Evolutionary conservation across 805 yeast species (phyloP).

Genomic region (Lipomyces japonicus): DNA sequence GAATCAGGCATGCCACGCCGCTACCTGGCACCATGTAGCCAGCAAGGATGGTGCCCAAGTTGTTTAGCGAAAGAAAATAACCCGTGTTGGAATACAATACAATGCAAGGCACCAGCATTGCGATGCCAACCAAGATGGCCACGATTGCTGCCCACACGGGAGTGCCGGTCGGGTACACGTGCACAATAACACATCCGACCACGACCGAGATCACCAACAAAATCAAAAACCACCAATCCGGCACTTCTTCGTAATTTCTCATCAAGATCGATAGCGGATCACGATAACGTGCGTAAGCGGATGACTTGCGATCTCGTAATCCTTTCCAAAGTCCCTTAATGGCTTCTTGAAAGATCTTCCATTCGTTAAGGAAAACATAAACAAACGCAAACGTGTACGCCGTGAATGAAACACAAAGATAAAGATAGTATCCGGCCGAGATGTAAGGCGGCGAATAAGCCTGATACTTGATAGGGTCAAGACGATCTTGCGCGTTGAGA

Average conservation of each 20-base stretch:
- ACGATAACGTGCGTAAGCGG: slow-evolving; percentile 27
- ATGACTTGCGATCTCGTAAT: neutral
- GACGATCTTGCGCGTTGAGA: slow-evolving; percentile 43
- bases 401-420: slow-evolving; percentile 37
- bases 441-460: slow-evolving; percentile 62
- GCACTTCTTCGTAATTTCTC: slow-evolving; percentile 39
- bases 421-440: slow-evolving; percentile 44
- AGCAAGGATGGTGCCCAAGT: slow-evolving; percentile 58
- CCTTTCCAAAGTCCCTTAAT: slow-evolving; percentile 30
- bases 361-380: slow-evolving; percentile 2
- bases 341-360: neutral
- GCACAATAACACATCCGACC: slow-evolving; percentile 43
- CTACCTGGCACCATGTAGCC: slow-evolving; percentile 63
- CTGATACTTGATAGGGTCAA: slow-evolving; percentile 49
- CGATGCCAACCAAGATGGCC: slow-evolving; percentile 51
- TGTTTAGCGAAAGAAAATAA: slow-evolving; percentile 55
- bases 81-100: slow-evolving; percentile 62
- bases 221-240: slow-evolving; percentile 56
- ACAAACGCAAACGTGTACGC: slow-evolving; percentile 35
- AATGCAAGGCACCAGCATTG: slow-evolving; percentile 59
- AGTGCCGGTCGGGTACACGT: slow-evolving; percentile 47
- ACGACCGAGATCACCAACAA: slow-evolving; percentile 48
- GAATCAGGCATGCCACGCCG: slow-evolving; percentile 59
- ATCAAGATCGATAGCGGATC: slow-evolving; percentile 10
- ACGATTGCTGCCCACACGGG: slow-evolving; percentile 63